Evolutionary conservation across 148 eudicot genomes (phyloP), one percentile per base, ranked within the genome.

Genomic region (Suaeda aralocaspica): DNA sequence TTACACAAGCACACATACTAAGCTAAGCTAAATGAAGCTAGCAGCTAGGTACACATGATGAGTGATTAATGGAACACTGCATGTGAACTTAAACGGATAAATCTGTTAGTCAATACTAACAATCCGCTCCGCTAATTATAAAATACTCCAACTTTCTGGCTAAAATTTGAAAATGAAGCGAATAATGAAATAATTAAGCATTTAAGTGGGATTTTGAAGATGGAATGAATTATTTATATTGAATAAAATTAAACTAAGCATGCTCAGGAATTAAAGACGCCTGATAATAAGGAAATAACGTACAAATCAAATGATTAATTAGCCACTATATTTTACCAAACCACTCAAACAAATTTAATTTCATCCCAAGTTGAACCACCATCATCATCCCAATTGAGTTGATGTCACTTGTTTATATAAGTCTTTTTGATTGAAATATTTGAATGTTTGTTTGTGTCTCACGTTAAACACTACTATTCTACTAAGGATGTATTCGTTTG

Each of bases 191-290:
- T 48, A n/a, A n/a, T n/a, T n/a, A n/a, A n/a, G n/a, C n/a, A n/a
- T n/a, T n/a, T n/a, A n/a, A n/a, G n/a, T n/a, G n/a, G n/a, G n/a
- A n/a, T n/a, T 19, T 42, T 49, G 42, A 64, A 25, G 66, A 62
- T 62, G n/a, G n/a, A n/a, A n/a, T 18, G 9, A 68, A 66, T 58
- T 50, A 67, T 67, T 66, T 24, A 57, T 41, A 39, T 4, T 39
- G 9, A 4, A 4, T 2, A 61, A 46, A 13, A 28, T 16, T 74
- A 50, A 72, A 52, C 24, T 60, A 61, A 61, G 42, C 59, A 60
- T 42, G 68, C 73, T 60, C 69, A 60, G 30, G 45, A 60, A 68
- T 28, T 16, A 69, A 60, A 50, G 53, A 50, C 56, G 61, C 71
- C 71, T 74, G 4, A 59, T 33, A 46, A 44, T 11, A 57, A 57